Evolutionary conservation across 495 filamentous ascomycete genomes (phyloP), one percentile per base, ranked within the genome.

Genomic region (Aspergillus hancockii): DNA sequence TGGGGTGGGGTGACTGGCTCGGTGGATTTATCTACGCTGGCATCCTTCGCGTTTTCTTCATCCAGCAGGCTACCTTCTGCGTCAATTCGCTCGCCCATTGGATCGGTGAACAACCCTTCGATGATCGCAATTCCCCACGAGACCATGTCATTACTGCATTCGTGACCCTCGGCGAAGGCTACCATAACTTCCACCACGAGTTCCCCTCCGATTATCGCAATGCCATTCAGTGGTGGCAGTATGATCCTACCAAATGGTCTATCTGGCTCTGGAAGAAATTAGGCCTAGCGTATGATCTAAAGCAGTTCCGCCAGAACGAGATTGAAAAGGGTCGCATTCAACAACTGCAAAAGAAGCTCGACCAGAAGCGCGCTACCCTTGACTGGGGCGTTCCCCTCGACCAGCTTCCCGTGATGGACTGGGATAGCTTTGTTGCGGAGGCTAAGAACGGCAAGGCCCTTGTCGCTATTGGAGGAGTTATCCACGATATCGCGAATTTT

Each of bases 251-350:
- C 19, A 47, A 47, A 13, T 47, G 43, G 43, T 47, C 43, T 19
- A 47, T 47, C 21, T 47, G 43, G 43, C 16, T 47, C 43, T 47
- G 43, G 43, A 47, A 47, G 43, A n/a, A 47, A n/a, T n/a, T 47
- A 6, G 43, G 43, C 2, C 43, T 47, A 8, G 43, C 43, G 0
- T 47, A 47, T 19, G 43, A 47, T 8, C 43, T 47, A n/a, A 47
- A 47, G 19, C 43, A 47, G 43, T 47, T 47, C 43, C 43, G 43
- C 19, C 43, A 47, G 43, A 47, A 47, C 19, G 43, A 47, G 19
- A 47, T 47, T 19, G 43, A 47, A 22, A 47, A 47, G 23, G 43
- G 43, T n/a, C 43, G 43, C 18, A 23, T 47, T 8, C 43, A 47
- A 14, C 43, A 47, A 8, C 21, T 47, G 19, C 43, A 47, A 23